phyloP scores from a whole-genome alignment of 2,329 filamentous ascomycete species.

The Aspergillus arachidicola region DNA sequence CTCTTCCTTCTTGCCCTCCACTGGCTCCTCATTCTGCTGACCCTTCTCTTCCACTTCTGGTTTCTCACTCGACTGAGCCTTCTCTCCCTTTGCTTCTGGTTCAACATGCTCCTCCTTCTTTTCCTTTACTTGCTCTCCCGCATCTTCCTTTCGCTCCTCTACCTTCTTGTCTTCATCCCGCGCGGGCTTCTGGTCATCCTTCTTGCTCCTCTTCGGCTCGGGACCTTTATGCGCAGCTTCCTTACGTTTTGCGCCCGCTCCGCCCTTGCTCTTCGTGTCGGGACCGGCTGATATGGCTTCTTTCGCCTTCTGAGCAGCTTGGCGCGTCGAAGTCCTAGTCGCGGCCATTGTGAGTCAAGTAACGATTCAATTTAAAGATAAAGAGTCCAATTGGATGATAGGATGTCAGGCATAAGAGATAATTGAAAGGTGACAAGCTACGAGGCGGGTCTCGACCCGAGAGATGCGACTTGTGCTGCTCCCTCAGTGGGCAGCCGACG shows the following conservation, averaged over 20 bases:
- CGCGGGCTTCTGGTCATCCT: constrained; percentile 21
- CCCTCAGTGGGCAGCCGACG: constrained; percentile 5
- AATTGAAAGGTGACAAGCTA: background rate
- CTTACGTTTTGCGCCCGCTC: constrained; percentile 45
- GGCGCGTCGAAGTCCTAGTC: constrained; percentile 43
- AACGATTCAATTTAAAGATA: background rate
- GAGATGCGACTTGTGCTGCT: background rate
- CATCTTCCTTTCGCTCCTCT: constrained; percentile 10
- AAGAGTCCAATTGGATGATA: background rate
- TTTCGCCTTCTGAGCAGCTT: constrained; percentile 48
- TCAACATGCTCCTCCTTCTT: background rate
- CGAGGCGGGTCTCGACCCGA: background rate
- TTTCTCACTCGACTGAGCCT: background rate
- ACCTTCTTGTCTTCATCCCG: constrained; percentile 11
- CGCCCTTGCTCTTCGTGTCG: constrained; percentile 30
- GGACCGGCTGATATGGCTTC: constrained; percentile 40
- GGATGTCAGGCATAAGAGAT: background rate
- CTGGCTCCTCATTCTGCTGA: constrained; percentile 4
- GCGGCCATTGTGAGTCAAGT: constrained; percentile 29
- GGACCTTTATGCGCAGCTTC: constrained; percentile 28
- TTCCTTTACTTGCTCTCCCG: constrained; percentile 12
- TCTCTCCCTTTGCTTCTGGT: constrained; percentile 9
- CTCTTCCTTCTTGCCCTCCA: constrained; percentile 5
- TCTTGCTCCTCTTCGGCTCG: constrained; percentile 44
- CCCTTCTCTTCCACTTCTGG: constrained; percentile 14